phyloP scores from a whole-genome alignment of 176 grass and related monocot species.

The Puya raimondii region DNA sequence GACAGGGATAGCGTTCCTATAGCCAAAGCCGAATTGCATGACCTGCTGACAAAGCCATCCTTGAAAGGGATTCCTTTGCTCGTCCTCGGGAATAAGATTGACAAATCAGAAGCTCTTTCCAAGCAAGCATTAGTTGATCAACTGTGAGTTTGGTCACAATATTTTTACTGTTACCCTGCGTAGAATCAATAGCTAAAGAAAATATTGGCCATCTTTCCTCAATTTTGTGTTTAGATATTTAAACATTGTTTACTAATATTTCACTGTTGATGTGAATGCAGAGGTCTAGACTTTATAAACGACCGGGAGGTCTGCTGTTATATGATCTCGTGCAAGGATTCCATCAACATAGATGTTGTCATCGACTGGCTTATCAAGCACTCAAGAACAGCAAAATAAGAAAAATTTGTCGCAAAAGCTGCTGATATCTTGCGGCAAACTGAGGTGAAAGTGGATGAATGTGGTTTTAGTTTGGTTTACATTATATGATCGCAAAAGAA shows the following conservation, averaged over 20 bases:
- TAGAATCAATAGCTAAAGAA: not conserved
- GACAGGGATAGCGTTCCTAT: slow-evolving; percentile 83
- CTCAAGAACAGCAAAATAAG: slow-evolving; percentile 63
- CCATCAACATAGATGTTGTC: slow-evolving; percentile 84
- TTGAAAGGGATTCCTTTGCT: slow-evolving; percentile 84
- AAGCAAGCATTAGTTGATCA: slow-evolving; percentile 81
- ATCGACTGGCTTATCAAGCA: slow-evolving; percentile 99
- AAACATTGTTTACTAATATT: not conserved
- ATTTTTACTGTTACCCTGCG: not conserved
- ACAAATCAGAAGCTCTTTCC: slow-evolving; percentile 91
- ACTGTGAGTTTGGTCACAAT: slow-evolving; percentile 49
- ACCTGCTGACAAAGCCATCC: slow-evolving; percentile 76
- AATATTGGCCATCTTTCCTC: not conserved
- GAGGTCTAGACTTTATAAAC: slow-evolving; percentile 67
- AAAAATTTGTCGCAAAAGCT: not conserved
- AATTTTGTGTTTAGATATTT: not conserved
- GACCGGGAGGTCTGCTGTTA: slow-evolving; percentile 88
- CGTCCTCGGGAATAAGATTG: slow-evolving; percentile 96
- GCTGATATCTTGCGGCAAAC: slow-evolving; percentile 22
- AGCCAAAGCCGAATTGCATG: slow-evolving; percentile 91
- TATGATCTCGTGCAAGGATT: slow-evolving; percentile 99
- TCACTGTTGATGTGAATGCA: slow-evolving; percentile 28
- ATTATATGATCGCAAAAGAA: slow-evolving; percentile 6
- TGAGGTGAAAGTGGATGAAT: slow-evolving; percentile 33
- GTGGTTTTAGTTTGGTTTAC: slow-evolving; percentile 21